Base-by-base conservation (phyloP, 768 basidiomycete genomes). In the Ephemerocybe angulata region DNA sequence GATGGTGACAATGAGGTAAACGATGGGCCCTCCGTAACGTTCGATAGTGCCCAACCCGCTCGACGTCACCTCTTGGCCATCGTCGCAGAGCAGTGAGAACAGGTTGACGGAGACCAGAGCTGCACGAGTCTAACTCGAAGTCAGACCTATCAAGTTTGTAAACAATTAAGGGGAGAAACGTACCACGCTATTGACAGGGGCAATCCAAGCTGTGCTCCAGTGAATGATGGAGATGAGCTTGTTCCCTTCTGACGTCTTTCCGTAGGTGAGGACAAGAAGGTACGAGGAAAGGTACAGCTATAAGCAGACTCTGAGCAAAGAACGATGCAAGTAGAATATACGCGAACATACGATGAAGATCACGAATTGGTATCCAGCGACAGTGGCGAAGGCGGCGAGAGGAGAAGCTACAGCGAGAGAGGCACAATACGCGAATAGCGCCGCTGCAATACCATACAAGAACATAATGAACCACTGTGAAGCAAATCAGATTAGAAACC, bases 71-170 rank as follows among this genome's bases (percentile, higher is more conserved):
- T 72, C 66, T 17, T 70, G 73, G 3, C 73, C 67, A 7, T 85
- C 85, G 54, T 83, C 70, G 62, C 89, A 90, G 3, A 89, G 78
- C 3, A 91, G 71, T 12, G 83, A 84, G 68, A 91, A 93, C 3
- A 90, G 67, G 62, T 91, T 90, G 59, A 87, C 76, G 0, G 89
- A 87, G n/a, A 93, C 81, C 19, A 93, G 76, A 3, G 80, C 79
- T 0, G 88, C 82, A 40, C 90, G 79, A 38, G 82, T 65, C 88
- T 88, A 54, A 61, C 44, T 1, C 53, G 30, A n/a, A n/a, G n/a
- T n/a, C n/a, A n/a, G n/a, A n/a, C n/a, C 33, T 12, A 56, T 33
- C 49, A 44, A 17, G 19, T 46, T 24, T 28, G 19, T 15, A 44
- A 5, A 35, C 21, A 35, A 46, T 29, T n/a, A 49, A 48, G 27